A percentile compares a stretch with the other conserved stretches of the same genome.
phyloP scores from a whole-genome alignment of 2,329 filamentous ascomycete genomes.

The Pseudogymnoascus verrucosus region DNA sequence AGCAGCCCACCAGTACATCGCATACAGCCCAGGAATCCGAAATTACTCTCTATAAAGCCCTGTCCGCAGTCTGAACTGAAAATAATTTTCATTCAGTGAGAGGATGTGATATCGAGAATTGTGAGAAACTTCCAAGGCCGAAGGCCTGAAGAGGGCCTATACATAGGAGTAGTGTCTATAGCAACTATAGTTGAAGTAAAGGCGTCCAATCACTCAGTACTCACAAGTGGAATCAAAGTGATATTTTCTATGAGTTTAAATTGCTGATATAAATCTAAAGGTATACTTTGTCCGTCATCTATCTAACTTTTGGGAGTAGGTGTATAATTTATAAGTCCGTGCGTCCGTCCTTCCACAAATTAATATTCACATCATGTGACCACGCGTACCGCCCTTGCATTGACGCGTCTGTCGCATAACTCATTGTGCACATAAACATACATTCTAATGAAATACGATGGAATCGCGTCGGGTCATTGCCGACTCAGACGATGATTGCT shows the following conservation, averaged over 20 bases:
- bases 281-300: not conserved
- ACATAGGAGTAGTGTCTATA: not conserved
- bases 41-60: not conserved
- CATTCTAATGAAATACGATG: constrained; percentile 18
- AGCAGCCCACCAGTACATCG: not conserved
- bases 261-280: not conserved
- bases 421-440: not conserved
- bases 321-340: not conserved
- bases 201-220: not conserved
- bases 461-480: constrained; percentile 25
- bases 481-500: constrained; percentile 28
- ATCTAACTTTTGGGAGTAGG: not conserved
- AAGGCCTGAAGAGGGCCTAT: not conserved
- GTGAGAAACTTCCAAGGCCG: not conserved
- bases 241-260: not conserved
- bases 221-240: not conserved
- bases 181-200: not conserved
- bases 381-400: not conserved
- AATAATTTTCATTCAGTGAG: not conserved
- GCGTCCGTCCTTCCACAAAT: not conserved
- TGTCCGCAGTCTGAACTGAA: no score
- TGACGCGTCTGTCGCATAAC: not conserved
- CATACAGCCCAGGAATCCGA: not conserved
- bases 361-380: not conserved
- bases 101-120: not conserved